A percentile compares a stretch with the other conserved stretches of the same genome.
Evolutionary conservation across 495 filamentous ascomycete species (phyloP).

Genomic region (Hypoxylon lienhwacheense): DNA sequence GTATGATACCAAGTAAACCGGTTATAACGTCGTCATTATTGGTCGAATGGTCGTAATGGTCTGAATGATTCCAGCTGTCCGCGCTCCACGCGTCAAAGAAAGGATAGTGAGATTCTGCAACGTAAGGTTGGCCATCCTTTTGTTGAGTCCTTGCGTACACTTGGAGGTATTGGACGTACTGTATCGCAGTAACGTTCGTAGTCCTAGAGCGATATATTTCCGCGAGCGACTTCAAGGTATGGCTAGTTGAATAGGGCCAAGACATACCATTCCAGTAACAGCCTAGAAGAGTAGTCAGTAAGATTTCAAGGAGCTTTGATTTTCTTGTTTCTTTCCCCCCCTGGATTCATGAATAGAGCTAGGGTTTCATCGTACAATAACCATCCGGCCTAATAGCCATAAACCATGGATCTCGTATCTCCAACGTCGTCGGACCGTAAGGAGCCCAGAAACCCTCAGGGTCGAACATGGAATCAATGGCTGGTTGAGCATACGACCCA

Average conservation of each 20-base stretch:
- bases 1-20: slow-evolving; percentile 48
- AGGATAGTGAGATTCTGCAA: slow-evolving; percentile 51
- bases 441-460: slow-evolving; percentile 43
- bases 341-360: background rate
- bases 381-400: slow-evolving; percentile 40
- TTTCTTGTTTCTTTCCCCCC: too few relatives aligned
- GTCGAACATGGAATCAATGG: slow-evolving; percentile 43
- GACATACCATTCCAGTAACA: slow-evolving; percentile 53
- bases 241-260: slow-evolving; percentile 50
- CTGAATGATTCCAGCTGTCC: slow-evolving; percentile 46
- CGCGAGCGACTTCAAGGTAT: slow-evolving; percentile 42
- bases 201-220: slow-evolving; percentile 40
- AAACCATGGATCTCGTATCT: slow-evolving; percentile 47
- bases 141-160: slow-evolving; percentile 48
- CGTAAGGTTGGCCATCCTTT: slow-evolving; percentile 48
- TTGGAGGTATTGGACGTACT: slow-evolving; percentile 42
- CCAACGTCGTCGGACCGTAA: slow-evolving; percentile 51
- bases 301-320: background rate
- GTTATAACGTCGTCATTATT: slow-evolving; percentile 53
- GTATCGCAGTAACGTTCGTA: slow-evolving; percentile 40
- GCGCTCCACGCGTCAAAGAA: slow-evolving; percentile 45
- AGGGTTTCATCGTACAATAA: slow-evolving; percentile 37
- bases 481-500: slow-evolving; percentile 33
- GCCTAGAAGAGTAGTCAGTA: slow-evolving; percentile 20
- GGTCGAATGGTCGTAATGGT: slow-evolving; percentile 53